Evolutionary conservation across 768 basidiomycete genomes (phyloP), one percentile per base, ranked within the genome.

Genomic region (Lyophyllum semitale): DNA sequence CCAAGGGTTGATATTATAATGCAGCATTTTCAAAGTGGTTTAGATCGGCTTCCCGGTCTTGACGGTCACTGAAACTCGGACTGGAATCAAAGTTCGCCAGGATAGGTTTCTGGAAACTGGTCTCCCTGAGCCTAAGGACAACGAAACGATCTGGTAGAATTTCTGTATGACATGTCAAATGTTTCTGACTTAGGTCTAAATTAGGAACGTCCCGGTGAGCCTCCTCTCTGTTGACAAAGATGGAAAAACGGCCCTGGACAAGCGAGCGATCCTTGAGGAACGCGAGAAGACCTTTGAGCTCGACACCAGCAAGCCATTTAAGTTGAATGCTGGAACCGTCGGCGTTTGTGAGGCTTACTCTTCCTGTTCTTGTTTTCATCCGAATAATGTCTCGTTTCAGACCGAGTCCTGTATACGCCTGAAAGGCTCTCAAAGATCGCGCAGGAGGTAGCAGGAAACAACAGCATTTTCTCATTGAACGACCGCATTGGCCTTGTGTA

Each of bases 21-120:
- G 30, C 32, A 53, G 43, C 45, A n/a, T 54, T 17, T 17, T 38
- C 37, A 38, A 33, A 18, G 20, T 47, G 26, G 23, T 47, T 47
- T 43, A 75, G 74, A 77, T 79, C 43, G 97, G 97, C 15, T 98
- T 88, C 77, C 97, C 97, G 1, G 86, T 98, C 23, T 69, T 98
- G 52, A 89, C 85, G 29, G 92, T 98, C 42, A 88, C 84, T 1
- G 95, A 98, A 71, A 81, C 77, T 12, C 69, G 76, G 0, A 82
- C 79, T 41, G 88, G 88, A 9, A 85, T 99, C 62, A 80, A 77
- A 53, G 79, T 98, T 51, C 84, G 86, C 30, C 97, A 98, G 72
- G 91, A 97, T 67, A 82, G 97, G 18, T 98, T 97, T 81, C 76
- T 98, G 44, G 89, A 92, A 66, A 90, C 88, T 0, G 95, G 94